Evolutionary conservation across 306 rosid genomes (phyloP).

Genomic region (Dalbergia cultrata): DNA sequence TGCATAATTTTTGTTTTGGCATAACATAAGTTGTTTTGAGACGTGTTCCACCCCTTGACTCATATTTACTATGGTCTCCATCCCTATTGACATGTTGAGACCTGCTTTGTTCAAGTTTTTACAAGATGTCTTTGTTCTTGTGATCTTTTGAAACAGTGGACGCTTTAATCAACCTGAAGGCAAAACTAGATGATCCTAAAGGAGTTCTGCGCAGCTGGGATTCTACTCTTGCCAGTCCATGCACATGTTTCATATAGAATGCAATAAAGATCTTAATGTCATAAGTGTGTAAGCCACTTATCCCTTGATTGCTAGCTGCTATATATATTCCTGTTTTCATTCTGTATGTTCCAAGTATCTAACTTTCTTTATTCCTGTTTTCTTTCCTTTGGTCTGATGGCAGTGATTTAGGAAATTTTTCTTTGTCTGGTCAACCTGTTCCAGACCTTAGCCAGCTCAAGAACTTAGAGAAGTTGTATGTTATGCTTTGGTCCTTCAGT

Average conservation of each 20-base stretch:
- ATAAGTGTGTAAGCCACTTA: conserved; percentile 70
- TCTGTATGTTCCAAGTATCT: too few relatives aligned
- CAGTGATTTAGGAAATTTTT: conserved; percentile 82
- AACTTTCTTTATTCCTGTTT: too few relatives aligned
- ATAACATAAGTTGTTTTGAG: neutral
- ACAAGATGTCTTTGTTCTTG: too few relatives aligned
- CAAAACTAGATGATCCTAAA: conserved; percentile 60
- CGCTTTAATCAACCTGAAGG: conserved; percentile 66
- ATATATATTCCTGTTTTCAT: too few relatives aligned
- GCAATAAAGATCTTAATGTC: conserved; percentile 61
- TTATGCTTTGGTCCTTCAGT: neutral
- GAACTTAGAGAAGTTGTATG: conserved; percentile 79
- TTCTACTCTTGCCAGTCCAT: conserved; percentile 71
- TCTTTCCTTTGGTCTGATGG: neutral
- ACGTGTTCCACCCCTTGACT: neutral
- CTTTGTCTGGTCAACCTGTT: conserved; percentile 71
- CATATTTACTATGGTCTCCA: neutral
- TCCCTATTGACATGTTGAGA: too few relatives aligned
- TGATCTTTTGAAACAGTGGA: conserved; percentile 60
- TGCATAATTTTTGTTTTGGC: neutral
- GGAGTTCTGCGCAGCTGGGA: conserved; percentile 73
- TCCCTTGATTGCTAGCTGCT: too few relatives aligned
- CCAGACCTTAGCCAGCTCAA: conserved; percentile 67
- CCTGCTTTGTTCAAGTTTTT: too few relatives aligned
- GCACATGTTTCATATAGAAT: conserved; percentile 77